A percentile compares a stretch with the other conserved stretches of the same genome.
phyloP scores from a whole-genome alignment of 305 asterid genomes.

The Fraxinus nigra region DNA sequence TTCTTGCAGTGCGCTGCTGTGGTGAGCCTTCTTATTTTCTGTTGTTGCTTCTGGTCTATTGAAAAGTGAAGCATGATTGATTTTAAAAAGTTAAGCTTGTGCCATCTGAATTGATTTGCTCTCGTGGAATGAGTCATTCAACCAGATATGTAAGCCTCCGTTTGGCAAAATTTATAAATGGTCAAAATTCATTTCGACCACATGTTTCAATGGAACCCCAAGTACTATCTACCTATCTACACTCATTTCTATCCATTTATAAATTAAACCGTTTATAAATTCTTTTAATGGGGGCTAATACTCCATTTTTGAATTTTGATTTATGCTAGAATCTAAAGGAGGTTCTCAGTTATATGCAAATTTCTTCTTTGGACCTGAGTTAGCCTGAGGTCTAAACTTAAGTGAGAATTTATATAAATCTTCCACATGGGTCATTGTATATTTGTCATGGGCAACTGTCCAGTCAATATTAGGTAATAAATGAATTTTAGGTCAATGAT shows the following conservation, averaged over 20 bases:
- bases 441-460: background rate
- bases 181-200: background rate
- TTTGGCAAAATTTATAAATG: background rate
- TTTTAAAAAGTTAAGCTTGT: background rate
- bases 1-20: slow-evolving; percentile 90
- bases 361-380: background rate
- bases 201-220: background rate
- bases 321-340: background rate
- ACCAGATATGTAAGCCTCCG: background rate
- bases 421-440: background rate
- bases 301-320: background rate
- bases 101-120: background rate
- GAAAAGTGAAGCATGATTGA: background rate
- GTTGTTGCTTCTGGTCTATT: background rate
- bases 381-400: background rate
- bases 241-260: background rate
- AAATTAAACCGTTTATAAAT: background rate
- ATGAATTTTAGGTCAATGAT: background rate
- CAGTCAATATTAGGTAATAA: background rate
- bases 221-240: background rate
- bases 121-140: background rate
- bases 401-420: background rate
- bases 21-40: slow-evolving; percentile 47
- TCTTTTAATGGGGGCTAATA: background rate
- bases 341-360: background rate